A percentile compares a stretch with the other conserved stretches of the same genome.
phyloP scores from a whole-genome alignment of 805 yeast genomes.

The Candida boleticola region DNA sequence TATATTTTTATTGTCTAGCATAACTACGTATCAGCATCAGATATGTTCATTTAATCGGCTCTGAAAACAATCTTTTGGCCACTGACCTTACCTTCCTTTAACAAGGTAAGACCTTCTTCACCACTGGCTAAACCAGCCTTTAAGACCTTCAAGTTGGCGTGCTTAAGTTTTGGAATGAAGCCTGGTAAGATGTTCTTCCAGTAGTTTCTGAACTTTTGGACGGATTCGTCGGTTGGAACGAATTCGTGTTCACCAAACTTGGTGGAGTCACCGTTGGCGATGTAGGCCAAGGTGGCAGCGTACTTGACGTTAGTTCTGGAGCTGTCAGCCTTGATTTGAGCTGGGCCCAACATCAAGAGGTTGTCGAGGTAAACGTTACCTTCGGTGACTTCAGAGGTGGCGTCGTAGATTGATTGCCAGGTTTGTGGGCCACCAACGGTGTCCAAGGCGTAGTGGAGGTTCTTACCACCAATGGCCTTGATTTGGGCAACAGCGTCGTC shows the following conservation, averaged over 20 bases:
- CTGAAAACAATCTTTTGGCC: slow-evolving; percentile 46
- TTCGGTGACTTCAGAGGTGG: slow-evolving; percentile 9
- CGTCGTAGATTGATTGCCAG: slow-evolving; percentile 15
- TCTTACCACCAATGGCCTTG: slow-evolving; percentile 24
- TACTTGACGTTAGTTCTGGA: slow-evolving; percentile 12
- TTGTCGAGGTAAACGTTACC: slow-evolving; percentile 15
- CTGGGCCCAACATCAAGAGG: slow-evolving; percentile 14
- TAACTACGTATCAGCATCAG: no score
- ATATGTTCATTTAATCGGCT: no score
- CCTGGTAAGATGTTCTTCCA: slow-evolving; percentile 22
- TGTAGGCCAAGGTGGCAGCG: slow-evolving; percentile 13
- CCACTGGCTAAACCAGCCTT: slow-evolving; percentile 23
- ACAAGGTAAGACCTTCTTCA: slow-evolving; percentile 36
- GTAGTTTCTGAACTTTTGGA: slow-evolving; percentile 12
- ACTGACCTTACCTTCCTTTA: slow-evolving; percentile 37
- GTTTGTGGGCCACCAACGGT: slow-evolving; percentile 20
- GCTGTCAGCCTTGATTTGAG: slow-evolving; percentile 7
- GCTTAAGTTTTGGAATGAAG: slow-evolving; percentile 12
- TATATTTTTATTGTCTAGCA: no score
- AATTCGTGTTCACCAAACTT: background rate
- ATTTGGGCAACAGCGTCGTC: slow-evolving; percentile 45
- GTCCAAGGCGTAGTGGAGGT: slow-evolving; percentile 29
- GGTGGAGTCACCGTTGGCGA: slow-evolving; percentile 11
- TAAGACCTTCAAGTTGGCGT: slow-evolving; percentile 22
- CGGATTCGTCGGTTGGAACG: background rate